Conservation (phyloP, 2,329 filamentous ascomycete species). For the Fragosphaeria purpurea region DNA sequence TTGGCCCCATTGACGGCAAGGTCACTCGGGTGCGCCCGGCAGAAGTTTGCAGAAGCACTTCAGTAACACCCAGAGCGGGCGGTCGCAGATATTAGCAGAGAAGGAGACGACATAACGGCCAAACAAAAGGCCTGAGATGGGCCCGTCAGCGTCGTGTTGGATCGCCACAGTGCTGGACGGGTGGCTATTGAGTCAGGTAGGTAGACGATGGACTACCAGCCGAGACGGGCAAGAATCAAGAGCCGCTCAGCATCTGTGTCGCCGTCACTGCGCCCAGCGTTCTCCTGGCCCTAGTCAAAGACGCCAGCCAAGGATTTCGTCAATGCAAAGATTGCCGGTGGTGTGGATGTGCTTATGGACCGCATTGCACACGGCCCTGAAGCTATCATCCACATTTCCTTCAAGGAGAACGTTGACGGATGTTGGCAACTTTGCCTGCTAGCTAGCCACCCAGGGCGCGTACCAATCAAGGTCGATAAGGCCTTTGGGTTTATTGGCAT, state of each 20-base stretch:
- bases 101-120: conserved; percentile 1
- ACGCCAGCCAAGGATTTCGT: not conserved
- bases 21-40: conserved; percentile 8
- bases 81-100: not conserved
- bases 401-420: too few species aligned
- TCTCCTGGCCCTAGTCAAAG: not conserved
- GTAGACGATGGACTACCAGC: conserved; percentile 19
- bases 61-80: conserved; percentile 11
- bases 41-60: conserved; percentile 15
- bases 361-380: too few species aligned
- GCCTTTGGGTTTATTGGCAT: too few species aligned
- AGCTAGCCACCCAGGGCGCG: too few species aligned
- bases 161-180: not conserved
- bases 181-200: conserved; percentile 8
- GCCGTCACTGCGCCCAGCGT: too few species aligned
- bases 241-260: not conserved
- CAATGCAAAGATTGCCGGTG: not conserved
- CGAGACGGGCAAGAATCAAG: conserved; percentile 16
- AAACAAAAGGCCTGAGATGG: not conserved
- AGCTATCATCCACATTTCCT: too few species aligned
- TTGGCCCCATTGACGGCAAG: not conserved
- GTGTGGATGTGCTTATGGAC: not conserved
- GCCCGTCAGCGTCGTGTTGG: too few species aligned
- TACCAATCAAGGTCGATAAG: too few species aligned
- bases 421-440: too few species aligned